These are phyloP conservation scores for Oehlia diaphana DNA, from an alignment of 192 early-diverging fungal species.

Conservation along the genomic window DNA sequence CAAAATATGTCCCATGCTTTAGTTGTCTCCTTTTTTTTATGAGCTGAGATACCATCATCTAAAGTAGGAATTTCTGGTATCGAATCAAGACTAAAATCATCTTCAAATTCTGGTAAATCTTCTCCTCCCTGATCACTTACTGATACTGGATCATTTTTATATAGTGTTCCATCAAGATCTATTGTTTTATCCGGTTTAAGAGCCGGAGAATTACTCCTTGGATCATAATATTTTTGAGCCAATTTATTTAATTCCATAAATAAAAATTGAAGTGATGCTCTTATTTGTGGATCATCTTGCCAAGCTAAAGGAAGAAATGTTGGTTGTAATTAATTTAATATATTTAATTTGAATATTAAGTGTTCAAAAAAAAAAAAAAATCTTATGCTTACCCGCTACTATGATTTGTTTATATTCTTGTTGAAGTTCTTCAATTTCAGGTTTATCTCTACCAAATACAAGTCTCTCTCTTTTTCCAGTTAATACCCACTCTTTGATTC, in stretches of 20 bases:
- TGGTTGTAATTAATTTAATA: no score
- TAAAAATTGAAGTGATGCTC: conserved; percentile 9
- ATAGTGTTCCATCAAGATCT: not conserved
- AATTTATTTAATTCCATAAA: not conserved
- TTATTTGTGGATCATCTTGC: not conserved
- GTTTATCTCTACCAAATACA: not conserved
- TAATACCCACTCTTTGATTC: not conserved
- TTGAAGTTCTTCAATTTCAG: not conserved
- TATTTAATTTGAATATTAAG: no score
- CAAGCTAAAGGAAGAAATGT: not conserved
- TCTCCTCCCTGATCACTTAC: not conserved
- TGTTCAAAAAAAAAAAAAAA: no score
- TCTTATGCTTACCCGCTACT: not conserved
- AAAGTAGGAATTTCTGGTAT: not conserved
- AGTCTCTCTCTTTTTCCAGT: not conserved
- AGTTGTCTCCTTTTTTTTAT: not conserved
- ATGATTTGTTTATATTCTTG: not conserved
- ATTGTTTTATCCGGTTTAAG: not conserved
- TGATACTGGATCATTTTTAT: not conserved
- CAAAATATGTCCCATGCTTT: conserved; percentile 15
- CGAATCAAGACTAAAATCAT: not conserved
- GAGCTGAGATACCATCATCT: not conserved
- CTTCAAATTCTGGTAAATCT: not conserved
- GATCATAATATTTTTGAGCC: not conserved
- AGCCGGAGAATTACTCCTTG: not conserved